These are phyloP conservation scores for Chaetomiaceae sp. DNA, from an alignment of 2,329 filamentous ascomycete species.

Conservation along the genomic window DNA sequence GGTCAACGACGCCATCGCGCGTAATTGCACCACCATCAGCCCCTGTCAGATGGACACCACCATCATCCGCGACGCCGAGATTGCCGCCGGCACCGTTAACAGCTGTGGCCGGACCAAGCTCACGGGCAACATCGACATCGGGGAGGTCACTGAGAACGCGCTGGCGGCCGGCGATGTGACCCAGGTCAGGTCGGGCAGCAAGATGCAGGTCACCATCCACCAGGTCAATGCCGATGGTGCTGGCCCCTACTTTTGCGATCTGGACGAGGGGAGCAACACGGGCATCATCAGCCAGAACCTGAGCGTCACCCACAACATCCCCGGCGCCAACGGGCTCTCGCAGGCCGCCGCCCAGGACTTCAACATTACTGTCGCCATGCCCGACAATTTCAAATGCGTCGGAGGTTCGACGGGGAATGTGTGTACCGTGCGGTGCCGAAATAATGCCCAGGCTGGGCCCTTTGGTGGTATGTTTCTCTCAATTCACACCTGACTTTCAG, in stretches of 20 bases:
- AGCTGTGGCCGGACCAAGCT: slow-evolving; percentile 53
- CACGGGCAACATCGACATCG: slow-evolving; percentile 56
- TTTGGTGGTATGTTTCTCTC: slow-evolving; percentile 33
- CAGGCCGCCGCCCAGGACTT: slow-evolving; percentile 53
- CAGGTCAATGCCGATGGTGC: slow-evolving; percentile 52
- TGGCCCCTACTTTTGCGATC: slow-evolving; percentile 50
- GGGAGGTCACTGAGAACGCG: slow-evolving; percentile 50
- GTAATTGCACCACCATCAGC: slow-evolving; percentile 59
- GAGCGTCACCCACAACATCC: slow-evolving; percentile 54
- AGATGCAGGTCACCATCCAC: slow-evolving; percentile 45
- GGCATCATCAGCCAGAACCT: slow-evolving; percentile 44
- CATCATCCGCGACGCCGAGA: slow-evolving; percentile 56
- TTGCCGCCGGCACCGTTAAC: slow-evolving; percentile 48
- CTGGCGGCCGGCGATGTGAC: slow-evolving; percentile 44
- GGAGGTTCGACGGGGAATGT: slow-evolving; percentile 36
- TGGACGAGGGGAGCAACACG: slow-evolving; percentile 44
- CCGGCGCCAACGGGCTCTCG: slow-evolving; percentile 53
- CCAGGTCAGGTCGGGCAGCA: slow-evolving; percentile 42
- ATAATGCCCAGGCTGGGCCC: slow-evolving; percentile 51
- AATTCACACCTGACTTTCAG: no score
- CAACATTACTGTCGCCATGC: slow-evolving; percentile 51
- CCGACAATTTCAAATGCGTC: slow-evolving; percentile 43
- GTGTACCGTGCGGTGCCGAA: slow-evolving; percentile 56
- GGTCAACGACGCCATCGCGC: slow-evolving; percentile 50
- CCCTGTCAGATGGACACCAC: slow-evolving; percentile 63